phyloP scores from a whole-genome alignment of 2,329 filamentous ascomycete genomes.

The Ophiosphaerella narmari region DNA sequence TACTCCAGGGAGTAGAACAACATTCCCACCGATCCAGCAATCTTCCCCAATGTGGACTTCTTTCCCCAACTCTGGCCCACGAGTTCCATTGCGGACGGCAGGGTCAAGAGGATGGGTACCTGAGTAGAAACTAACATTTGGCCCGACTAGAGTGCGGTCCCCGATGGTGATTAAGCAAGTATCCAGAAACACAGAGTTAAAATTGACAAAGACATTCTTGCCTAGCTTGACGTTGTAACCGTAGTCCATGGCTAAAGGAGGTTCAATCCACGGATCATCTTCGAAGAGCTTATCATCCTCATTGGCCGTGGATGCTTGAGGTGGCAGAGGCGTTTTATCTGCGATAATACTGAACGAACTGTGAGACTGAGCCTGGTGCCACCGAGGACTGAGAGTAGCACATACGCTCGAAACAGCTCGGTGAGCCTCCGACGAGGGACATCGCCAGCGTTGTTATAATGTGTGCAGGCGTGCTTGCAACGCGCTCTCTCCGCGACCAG shows the following conservation, averaged over 20 bases:
- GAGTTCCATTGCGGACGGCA: conserved; percentile 70
- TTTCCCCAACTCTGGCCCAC: conserved; percentile 75
- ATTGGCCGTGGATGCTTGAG: conserved; percentile 58
- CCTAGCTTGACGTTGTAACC: conserved; percentile 76
- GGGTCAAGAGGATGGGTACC: conserved; percentile 80
- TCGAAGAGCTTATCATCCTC: conserved; percentile 69
- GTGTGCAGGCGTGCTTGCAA: conserved; percentile 64
- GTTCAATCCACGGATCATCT: conserved; percentile 70
- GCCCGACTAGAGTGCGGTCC: conserved; percentile 75
- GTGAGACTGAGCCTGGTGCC: conserved; percentile 12
- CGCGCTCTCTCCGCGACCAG: conserved; percentile 67
- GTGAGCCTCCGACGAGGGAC: conserved; percentile 65
- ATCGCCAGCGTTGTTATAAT: conserved; percentile 67
- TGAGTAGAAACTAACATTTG: conserved; percentile 76
- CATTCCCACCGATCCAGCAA: conserved; percentile 56
- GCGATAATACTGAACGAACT: conserved; percentile 59
- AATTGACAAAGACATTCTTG: conserved; percentile 74
- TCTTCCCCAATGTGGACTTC: conserved; percentile 79
- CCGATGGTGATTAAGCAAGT: conserved; percentile 77
- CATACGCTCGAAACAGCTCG: conserved; percentile 74
- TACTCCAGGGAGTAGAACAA: conserved; percentile 71
- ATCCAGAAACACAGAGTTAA: conserved; percentile 76
- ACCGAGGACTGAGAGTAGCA: conserved; percentile 16
- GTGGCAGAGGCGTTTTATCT: conserved; percentile 68
- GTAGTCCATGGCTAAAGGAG: conserved; percentile 75